Evolutionary conservation across 2,329 filamentous ascomycete species (phyloP), one percentile per base, ranked within the genome.

Genomic region (Phialophora chinensis): DNA sequence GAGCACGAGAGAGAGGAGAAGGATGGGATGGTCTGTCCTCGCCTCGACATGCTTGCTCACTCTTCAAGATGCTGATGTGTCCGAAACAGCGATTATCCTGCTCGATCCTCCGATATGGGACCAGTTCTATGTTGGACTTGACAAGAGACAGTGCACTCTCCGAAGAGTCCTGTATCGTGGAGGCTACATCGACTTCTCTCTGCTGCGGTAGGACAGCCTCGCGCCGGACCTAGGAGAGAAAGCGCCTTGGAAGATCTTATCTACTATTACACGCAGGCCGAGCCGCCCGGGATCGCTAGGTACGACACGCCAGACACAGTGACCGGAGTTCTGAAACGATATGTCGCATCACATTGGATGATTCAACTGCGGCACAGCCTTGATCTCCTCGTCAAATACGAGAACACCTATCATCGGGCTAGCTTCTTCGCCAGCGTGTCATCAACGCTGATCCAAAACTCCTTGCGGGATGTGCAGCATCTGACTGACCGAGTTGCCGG

Each of bases 71-170:
- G 31, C 35, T 49, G 38, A 62, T 20, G 7, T 17, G 10, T 20
- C 25, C 17, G 0, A 31, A 38, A 38, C 60, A 35, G 35, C 27
- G 23, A 47, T 62, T 47, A 56, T 62, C 25, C 60, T 62, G 23
- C 25, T 62, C 4, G 60, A 62, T 55, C 60, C 60, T 35, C 60
- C 60, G 1, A 31, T 62, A 23, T 50, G 60, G 8, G 60, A 62
- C 29, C 29, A 38, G 17, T 38, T 62, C 50, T 38, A 62, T n/a
- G 35, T 62, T 11, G 60, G 60, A 17, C 20, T 20, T 7, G 50
- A 35, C 2, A 56, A 54, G 29, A 42, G 35, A 20, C 50, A 54
- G 17, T 47, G 49, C 20, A 35, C 49, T 47, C 35, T 35, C 25
- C 20, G 35, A 25, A 62, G 33, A 20, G 42, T 33, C 17, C 33